Evolutionary conservation across 2,329 filamentous ascomycete species (phyloP), one percentile per base, ranked within the genome.

Genomic region (Fusarium newnesense): DNA sequence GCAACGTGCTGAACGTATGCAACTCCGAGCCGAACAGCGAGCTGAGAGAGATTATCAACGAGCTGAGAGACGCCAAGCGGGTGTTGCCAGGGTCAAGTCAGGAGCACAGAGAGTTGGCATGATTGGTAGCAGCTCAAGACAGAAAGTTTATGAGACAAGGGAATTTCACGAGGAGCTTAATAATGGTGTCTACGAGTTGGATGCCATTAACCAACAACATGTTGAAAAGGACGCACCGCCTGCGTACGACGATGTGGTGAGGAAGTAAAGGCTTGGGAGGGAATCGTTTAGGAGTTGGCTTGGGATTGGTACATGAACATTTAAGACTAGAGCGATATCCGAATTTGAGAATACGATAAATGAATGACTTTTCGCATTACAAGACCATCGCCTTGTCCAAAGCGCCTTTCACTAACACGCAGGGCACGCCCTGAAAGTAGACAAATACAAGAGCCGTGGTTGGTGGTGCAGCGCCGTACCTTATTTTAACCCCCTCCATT

Each of bases 371-470:
- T 34, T 63, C 32, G 19, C 26, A 34, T 18, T 18, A 32, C 7
- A 40, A 21, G 32, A 11, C n/a, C 12, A 37, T 50, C 37, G 9
- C 21, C 42, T 43, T 34, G 40, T 43, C 16, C n/a, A 43, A 24
- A 47, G 9, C 28, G 40, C 42, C 60, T 36, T 53, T 69, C 58
- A 64, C 39, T 62, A 50, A 67, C 21, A 56, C 47, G 50, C 50
- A 28, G 10, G 50, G 24, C 50, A 54, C 50, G 69, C 59, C 44
- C 36, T 52, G 52, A 24, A 47, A 54, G 24, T 52, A 67, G 61
- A 74, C 74, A 73, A 71, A 68, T 64, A 56, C 34, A 37, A 24
- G 43, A 75, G 36, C 69, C 68, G 49, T 67, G 75, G 72, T 77
- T 77, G 75, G 75, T 69, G 40, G 56, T 65, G 42, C 24, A 24